phyloP scores from a whole-genome alignment of 441 rosid species.

The Eruca vesicaria region DNA sequence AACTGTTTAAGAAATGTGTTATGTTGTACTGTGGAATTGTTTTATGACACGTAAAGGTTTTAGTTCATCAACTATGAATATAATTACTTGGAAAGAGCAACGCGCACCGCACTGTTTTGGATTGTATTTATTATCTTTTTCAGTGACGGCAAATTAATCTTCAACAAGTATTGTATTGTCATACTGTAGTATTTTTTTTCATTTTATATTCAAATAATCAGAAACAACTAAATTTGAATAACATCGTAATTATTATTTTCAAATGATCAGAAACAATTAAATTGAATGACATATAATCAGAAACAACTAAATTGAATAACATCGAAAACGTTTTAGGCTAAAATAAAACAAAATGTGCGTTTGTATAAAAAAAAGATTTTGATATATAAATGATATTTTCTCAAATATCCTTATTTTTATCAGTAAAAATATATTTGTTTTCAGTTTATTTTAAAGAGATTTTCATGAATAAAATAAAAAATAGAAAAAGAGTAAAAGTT shows the following conservation, averaged over 20 bases:
- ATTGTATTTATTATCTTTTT: background rate
- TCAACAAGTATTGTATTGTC: background rate
- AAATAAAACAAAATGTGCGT: background rate
- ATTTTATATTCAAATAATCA: background rate
- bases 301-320: background rate
- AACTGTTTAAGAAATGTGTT: constrained; percentile 8
- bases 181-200: background rate
- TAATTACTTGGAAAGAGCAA: constrained; percentile 9
- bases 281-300: background rate
- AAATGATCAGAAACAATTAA: background rate
- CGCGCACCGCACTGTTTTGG: background rate
- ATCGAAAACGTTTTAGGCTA: background rate
- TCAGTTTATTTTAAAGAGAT: background rate
- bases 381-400: background rate
- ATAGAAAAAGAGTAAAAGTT: background rate
- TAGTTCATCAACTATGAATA: constrained; percentile 22
- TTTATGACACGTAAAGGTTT: constrained; percentile 27
- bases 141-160: constrained; percentile 7
- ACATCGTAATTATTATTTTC: background rate
- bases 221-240: background rate
- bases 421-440: background rate
- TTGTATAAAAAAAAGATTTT: background rate
- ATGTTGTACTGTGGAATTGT: constrained; percentile 25
- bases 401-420: background rate
- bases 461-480: background rate